Base-by-base conservation (phyloP, 2,329 filamentous ascomycete genomes). In the Tolypocladium paradoxum region DNA sequence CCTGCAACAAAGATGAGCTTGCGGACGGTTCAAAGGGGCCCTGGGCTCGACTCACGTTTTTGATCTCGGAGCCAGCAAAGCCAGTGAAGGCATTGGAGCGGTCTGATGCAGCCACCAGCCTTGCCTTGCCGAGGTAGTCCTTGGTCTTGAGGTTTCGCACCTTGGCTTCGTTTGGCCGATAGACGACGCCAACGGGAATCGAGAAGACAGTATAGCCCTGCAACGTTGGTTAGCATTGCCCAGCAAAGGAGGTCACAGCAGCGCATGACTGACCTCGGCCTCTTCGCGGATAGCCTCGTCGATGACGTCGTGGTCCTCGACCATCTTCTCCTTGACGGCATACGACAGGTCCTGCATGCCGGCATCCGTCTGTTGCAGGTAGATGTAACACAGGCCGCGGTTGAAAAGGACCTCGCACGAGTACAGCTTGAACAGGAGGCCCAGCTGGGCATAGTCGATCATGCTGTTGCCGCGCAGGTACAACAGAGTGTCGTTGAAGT, bases 341-440 rank as follows among this genome's bases (percentile, higher is more conserved):
- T 87, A 97, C 22, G 82, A 79, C 62, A 99, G 76, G 74, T 99
- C 93, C 68, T 93, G 86, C 79, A 99, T 82, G 60, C 93, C 93
- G 1, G 87, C 83, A 14, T 95, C 89, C 69, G 87, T 88, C 70
- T 97, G 90, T 65, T 95, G 88, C 33, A 97, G 78, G 66, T 97
- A 97, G 64, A 97, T 95, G 73, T 96, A 97, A 73, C 93, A 97
- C 54, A 99, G 77, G 55, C 93, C 93, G 51, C 93, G 85, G 70
- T 99, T 99, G 77, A 99, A 99, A 29, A 99, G 77, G 2, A 96
- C 92, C 65, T 99, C 93, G 73, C 93, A 99, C 1, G 93, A 96
- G 70, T 92, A 97, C 12, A 99, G 76, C 70, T 95, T 96, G 76
- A 97, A 99, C 55, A 95, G 87, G 46, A 99, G 80, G 22, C 93